Evolutionary conservation across 176 grass and related monocot genomes (phyloP), one percentile per base, ranked within the genome.

Genomic region (Melocanna baccifera): DNA sequence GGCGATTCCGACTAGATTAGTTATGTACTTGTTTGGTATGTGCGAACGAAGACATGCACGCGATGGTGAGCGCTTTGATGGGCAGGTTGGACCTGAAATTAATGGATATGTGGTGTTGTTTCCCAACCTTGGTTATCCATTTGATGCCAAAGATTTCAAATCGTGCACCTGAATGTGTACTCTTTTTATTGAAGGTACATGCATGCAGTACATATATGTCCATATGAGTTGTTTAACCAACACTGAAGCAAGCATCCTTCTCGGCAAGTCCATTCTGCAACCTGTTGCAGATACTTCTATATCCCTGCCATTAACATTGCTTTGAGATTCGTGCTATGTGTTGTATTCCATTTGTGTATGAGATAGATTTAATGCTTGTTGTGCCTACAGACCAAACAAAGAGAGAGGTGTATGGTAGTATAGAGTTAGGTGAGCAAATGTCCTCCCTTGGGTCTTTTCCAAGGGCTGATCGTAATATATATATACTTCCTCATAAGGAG

Each of bases 11-110:
- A 47, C 70, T 74, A 30, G 74, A 70, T 85, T 70, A 85, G 75
- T 77, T 69, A 77, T 69, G 63, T 15, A 2, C 29, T 20, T 57
- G 45, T 16, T n/a, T 41, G 61, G 74, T 78, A 45, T 63, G 83
- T 85, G 83, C 83, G 50, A 23, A 14, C 19, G 74, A 85, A 78
- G 74, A 43, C 64, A 70, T 78, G 83, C 62, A 76, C 6, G 61
- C 36, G 73, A 78, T 12, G 65, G 41, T 2, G 82, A 40, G 53
- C 18, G 4, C 52, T 6, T 28, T 70, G 83, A 85, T 58, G 83
- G 9, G 74, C 50, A 58, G 26, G 64, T 70, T 43, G 63, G 50
- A 85, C 73, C 73, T 69, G 0, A 29, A 68, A 69, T 23, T 57
- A 20, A 57, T 70, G n/a, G 78, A 41, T 68, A 19, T 28, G 6